Evolutionary conservation across 78 protist species (phyloP), one percentile per base, ranked within the genome.

Genomic region (Chrysochromulina tobinii): DNA sequence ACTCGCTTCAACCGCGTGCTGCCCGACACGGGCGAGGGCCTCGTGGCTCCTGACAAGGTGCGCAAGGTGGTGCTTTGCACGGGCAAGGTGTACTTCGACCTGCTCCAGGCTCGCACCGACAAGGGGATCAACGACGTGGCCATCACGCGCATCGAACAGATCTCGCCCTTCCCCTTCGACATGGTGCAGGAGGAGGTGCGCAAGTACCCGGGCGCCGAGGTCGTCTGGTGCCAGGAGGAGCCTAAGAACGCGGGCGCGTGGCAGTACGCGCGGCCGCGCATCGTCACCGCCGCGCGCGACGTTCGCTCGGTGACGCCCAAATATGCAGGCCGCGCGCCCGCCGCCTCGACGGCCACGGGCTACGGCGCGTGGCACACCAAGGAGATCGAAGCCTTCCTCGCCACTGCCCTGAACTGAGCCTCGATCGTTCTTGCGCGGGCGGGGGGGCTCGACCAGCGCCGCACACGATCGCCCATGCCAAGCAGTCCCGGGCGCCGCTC

Each of bases 131-230:
- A 4, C 64, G 92, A 89, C 88, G 66, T 81, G 59, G 88, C 73
- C 53, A 75, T 89, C 87, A 57, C 20, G 53, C 87, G 92, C 51
- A 21, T 75, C 88, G 92, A 89, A 50, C 98, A 98, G 96, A 61
- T 98, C 77, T 89, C 96, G 75, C 99, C 99, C 89, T 97, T 98
- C 97, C 99, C 99, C 91, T 95, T 94, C 93, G 97, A 95, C 88
- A 92, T 86, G 67, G 95, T 98, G 17, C 73, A 8, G 8, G 91
- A 91, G 55, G 95, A 94, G 87, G 54, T 81, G 12, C 4, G 54
- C 18, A 75, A 23, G 79, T 95, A 95, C 66, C 38, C 92, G 25
- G 64, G 90, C 69, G 97, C 97, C 15, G 94, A 96, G 89, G 27
- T 95, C 18, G 92, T 95, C 66, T 98, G 99, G 99, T 87, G 92